Base-by-base conservation (phyloP, 331 rosid genomes). In the Saraca asoca region DNA sequence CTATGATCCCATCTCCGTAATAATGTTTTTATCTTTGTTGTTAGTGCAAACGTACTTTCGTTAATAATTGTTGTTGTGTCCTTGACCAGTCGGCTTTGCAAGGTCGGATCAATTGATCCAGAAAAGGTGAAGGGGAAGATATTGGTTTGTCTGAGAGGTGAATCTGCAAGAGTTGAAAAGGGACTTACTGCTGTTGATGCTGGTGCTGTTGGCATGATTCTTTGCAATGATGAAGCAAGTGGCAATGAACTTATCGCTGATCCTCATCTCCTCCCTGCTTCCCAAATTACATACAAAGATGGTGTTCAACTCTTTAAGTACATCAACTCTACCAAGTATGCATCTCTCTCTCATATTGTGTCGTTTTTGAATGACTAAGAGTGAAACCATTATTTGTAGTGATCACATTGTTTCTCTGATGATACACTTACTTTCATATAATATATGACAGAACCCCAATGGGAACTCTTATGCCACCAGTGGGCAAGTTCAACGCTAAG, bases 171-270 rank as follows among this genome's bases (percentile, higher is more conserved):
- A 82, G 63, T 85, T 7, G 90, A 79, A 43, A 84, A 85, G 73
- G 78, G 97, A 12, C 45, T 45, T 54, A 75, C 67, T 57, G 91
- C 87, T 2, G 58, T 72, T 39, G 50, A 78, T 24, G 93, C 85
- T 12, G 95, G 93, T 9, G 93, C 93, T 31, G 91, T 18, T 9
- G 97, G 97, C 49, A 83, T 87, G 92, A 80, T 90, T 69, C 90
- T 90, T 39, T 87, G 88, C 58, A 85, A 90, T 70, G 85, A 81
- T 24, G 0, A 43, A 56, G 1, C 0, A 0, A 53, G 18, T 57
- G 89, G 88, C 3, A 66, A 75, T n/a, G 86, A 72, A 35, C 56
- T 78, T 48, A 37, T 58, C 37, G 78, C 89, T 2, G 93, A 91
- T 76, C 72, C 84, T 37, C 91, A 88, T 59, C 19, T 88, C 3